Conservation (phyloP, 305 asterid species). For the Fraxinus sp. region DNA sequence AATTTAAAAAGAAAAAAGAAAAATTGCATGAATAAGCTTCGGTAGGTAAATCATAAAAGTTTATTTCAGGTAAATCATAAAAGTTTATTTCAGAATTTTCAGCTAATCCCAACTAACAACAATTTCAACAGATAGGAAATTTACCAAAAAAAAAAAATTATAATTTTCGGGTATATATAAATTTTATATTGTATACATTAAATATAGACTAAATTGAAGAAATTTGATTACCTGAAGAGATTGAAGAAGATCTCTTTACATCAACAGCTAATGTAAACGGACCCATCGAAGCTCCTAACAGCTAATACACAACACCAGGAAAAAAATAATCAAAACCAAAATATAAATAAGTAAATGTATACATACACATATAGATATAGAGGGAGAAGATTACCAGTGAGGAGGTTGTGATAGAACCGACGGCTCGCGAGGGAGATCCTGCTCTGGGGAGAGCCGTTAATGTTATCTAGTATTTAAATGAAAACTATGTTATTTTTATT, state of each 20-base stretch:
- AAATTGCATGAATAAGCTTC: not conserved
- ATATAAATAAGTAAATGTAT: not conserved
- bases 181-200: not conserved
- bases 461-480: too few relatives aligned
- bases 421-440: not conserved
- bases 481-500: too few relatives aligned
- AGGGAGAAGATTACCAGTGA: not conserved
- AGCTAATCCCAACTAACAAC: not conserved
- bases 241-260: slow-evolving; percentile 30
- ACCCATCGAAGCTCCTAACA: slow-evolving; percentile 33
- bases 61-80: not conserved
- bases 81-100: not conserved
- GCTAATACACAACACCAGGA: not conserved
- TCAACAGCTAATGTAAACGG: slow-evolving; percentile 47
- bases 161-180: not conserved
- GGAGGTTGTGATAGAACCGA: not conserved
- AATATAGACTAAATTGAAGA: not conserved
- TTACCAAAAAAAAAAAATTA: not conserved
- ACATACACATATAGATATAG: not conserved
- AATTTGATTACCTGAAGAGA: slow-evolving; percentile 31
- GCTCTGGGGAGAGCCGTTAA: too few relatives aligned
- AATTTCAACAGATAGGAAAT: slow-evolving; percentile 4
- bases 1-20: not conserved
- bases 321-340: not conserved
- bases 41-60: not conserved